Percentiles rank a stretch among this genome's conserved stretches.
Conservation (phyloP, 1,284 basidiomycete species). For the Moesziomyces globuligerus region DNA sequence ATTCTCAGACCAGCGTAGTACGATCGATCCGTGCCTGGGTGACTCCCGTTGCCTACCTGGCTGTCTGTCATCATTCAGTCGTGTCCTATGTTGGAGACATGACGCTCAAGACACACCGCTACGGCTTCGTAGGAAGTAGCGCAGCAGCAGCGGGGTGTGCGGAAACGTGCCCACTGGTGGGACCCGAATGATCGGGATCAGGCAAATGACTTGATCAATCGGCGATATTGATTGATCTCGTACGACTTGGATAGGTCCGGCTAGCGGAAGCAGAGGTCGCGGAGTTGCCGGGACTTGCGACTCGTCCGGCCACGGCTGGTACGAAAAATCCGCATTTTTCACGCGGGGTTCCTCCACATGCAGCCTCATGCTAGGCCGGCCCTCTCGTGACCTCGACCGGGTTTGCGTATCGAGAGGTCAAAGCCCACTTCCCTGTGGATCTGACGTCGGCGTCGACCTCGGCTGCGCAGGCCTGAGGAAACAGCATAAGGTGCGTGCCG, state of each 20-base stretch:
- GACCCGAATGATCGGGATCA: not conserved
- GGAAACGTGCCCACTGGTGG: not conserved
- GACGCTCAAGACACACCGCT: too few relatives aligned
- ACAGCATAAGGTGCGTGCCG: not conserved
- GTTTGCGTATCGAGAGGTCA: too few relatives aligned
- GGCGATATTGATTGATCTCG: not conserved
- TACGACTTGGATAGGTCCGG: not conserved
- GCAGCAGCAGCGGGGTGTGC: too few relatives aligned
- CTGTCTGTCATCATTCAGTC: too few relatives aligned
- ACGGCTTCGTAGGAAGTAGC: too few relatives aligned
- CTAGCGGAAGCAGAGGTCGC: not conserved
- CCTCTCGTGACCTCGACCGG: constrained; percentile 2
- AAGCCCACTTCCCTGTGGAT: not conserved
- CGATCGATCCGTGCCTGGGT: too few relatives aligned
- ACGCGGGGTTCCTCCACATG: constrained; percentile 1
- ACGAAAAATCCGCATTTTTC: not conserved
- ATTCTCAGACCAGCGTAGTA: too few relatives aligned
- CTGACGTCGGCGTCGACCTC: not conserved
- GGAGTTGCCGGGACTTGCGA: constrained; percentile 11
- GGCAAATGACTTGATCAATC: not conserved
- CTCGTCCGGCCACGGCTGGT: constrained; percentile 8
- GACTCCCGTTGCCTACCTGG: too few relatives aligned
- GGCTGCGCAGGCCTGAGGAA: not conserved
- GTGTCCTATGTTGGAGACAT: too few relatives aligned
- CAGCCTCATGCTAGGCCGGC: not conserved